Base-by-base conservation (phyloP, 1,139 yeast genomes). In the Petasospora rhodanensis region DNA sequence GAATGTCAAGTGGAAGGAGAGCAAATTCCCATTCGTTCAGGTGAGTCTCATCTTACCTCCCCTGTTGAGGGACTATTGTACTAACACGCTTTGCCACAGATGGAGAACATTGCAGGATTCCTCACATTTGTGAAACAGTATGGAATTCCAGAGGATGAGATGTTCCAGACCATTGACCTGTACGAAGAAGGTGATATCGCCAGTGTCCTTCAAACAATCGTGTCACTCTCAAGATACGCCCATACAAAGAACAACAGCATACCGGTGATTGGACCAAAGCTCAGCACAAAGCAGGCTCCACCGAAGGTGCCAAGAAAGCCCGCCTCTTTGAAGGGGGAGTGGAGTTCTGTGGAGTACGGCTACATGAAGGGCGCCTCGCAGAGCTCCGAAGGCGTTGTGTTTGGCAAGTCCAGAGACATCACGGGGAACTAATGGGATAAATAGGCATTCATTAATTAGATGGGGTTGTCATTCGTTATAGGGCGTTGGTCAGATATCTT, bases 61-160 rank as follows among this genome's bases (percentile, higher is more conserved):
- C n/a, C n/a, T n/a, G n/a, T n/a, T n/a, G n/a, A n/a, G n/a, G n/a
- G n/a, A n/a, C n/a, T n/a, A n/a, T n/a, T n/a, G n/a, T n/a, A n/a
- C n/a, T n/a, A n/a, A n/a, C n/a, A n/a, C n/a, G n/a, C n/a, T n/a
- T n/a, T 22, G 13, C 24, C n/a, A 18, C 18, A 64, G 60, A 85
- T 85, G 95, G 95, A 86, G 53, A 85, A 85, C 50, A 84, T 86
- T 24, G 77, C 86, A 26, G 72, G 76, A 42, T 86, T 85, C 51
- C 61, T 86, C 22, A 58, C 65, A 12, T 73, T 79, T 31, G 76
- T 85, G 35, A 70, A 75, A 41, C 32, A 51, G 4, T 62, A 79
- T 28, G 91, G 93, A 2, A 78, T 86, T 4, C 86, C 91, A 5
- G 85, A 82, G 43, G 89, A 84, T 52, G 96, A 86, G 53, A 61